Evolutionary conservation across 441 rosid genomes (phyloP).

Genomic region (Arabidopsis lyrata): DNA sequence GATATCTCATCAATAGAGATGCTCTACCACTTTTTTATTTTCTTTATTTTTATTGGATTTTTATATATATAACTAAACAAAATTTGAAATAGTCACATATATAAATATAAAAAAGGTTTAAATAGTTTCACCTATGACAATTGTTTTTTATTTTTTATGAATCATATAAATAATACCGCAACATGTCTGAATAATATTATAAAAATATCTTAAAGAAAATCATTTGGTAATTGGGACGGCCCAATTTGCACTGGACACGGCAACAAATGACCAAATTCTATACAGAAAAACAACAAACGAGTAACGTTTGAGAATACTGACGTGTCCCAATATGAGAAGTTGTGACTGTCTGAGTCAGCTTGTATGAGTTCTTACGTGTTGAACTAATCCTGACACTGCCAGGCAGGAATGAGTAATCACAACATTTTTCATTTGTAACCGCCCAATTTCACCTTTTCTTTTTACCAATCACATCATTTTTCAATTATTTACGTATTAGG

Average conservation of each 20-base stretch:
- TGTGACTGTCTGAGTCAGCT: slow-evolving; percentile 41
- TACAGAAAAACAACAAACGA: slow-evolving; percentile 13
- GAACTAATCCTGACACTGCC: slow-evolving; percentile 35
- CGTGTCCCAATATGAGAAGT: slow-evolving; percentile 25
- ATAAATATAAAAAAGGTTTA: no score
- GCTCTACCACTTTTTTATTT: no score
- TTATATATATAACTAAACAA: no score
- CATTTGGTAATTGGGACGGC: neutral
- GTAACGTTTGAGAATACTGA: slow-evolving; percentile 21
- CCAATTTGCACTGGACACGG: slow-evolving; percentile 18
- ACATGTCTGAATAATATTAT: no score
- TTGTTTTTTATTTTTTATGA: no score
- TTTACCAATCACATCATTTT: slow-evolving; percentile 29
- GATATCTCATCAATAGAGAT: no score
- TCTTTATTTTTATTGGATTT: no score
- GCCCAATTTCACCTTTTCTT: neutral
- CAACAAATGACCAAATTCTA: slow-evolving; percentile 34
- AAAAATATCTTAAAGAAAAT: no score
- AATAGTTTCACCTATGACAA: no score
- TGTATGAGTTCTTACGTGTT: slow-evolving; percentile 40
- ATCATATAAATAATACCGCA: no score
- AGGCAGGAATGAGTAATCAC: neutral
- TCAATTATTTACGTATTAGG: neutral
- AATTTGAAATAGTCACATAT: no score
- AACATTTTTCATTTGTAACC: neutral